A percentile compares a stretch with the other conserved stretches of the same genome.
Evolutionary conservation across 2,329 filamentous ascomycete genomes (phyloP).

Genomic region (Aspergillus pseudoterreus): DNA sequence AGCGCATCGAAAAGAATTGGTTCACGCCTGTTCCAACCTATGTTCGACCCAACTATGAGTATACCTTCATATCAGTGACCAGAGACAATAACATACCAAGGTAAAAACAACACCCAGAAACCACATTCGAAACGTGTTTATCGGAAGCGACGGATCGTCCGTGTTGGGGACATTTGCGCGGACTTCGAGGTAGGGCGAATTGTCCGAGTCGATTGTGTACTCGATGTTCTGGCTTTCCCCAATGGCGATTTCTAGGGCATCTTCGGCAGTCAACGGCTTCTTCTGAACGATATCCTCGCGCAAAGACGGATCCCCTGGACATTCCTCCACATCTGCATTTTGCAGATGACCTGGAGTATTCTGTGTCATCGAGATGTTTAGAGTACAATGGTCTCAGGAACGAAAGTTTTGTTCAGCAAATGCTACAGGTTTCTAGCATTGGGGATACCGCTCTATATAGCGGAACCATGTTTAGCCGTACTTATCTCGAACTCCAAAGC

Average conservation of each 20-base stretch:
- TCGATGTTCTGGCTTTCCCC: conserved; percentile 14
- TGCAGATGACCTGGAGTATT: neutral
- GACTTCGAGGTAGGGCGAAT: conserved; percentile 27
- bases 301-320: conserved; percentile 2
- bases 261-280: conserved; percentile 14
- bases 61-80: neutral
- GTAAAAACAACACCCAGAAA: conserved; percentile 39
- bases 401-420: too few relatives aligned
- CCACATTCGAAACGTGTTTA: conserved; percentile 39
- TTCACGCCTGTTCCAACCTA: conserved; percentile 42
- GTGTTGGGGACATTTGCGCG: conserved; percentile 27
- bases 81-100: conserved; percentile 29
- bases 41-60: neutral
- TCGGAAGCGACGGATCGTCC: conserved; percentile 24
- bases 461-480: too few relatives aligned
- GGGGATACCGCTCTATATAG: too few relatives aligned
- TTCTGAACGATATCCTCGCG: conserved; percentile 7
- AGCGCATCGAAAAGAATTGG: conserved; percentile 47
- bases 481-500: too few relatives aligned
- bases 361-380: too few relatives aligned
- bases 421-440: too few relatives aligned
- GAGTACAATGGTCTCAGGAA: too few relatives aligned
- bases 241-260: conserved; percentile 19
- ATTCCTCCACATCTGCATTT: conserved; percentile 11
- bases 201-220: conserved; percentile 22